Percentiles rank a stretch among this genome's conserved stretches.
Evolutionary conservation across 345 rosid genomes (phyloP).

Genomic region (Euphorbia tirucalli): DNA sequence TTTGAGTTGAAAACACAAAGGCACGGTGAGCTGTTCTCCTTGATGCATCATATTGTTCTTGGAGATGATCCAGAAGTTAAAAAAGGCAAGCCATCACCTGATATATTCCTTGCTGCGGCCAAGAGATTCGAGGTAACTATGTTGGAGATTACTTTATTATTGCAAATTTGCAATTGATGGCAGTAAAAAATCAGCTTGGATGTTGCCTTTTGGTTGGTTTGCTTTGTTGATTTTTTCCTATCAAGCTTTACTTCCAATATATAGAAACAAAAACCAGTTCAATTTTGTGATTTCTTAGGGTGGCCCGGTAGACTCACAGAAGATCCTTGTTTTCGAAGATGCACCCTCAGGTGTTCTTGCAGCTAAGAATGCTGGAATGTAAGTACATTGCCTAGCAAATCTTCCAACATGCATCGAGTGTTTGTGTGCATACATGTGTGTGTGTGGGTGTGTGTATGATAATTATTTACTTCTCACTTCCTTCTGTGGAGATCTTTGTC

Average conservation of each 20-base stretch:
- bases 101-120: conserved; percentile 82
- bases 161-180: neutral
- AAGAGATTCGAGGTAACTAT: conserved; percentile 77
- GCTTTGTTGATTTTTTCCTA: conserved; percentile 9
- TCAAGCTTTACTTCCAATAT: neutral
- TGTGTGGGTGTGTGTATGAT: too few relatives aligned
- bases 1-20: conserved; percentile 77
- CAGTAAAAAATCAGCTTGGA: neutral
- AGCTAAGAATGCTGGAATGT: conserved; percentile 92
- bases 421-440: neutral
- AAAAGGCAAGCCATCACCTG: conserved; percentile 91
- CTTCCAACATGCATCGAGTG: conserved; percentile 4
- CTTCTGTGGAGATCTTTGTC: neutral
- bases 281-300: conserved; percentile 42
- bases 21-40: conserved; percentile 70
- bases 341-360: conserved; percentile 92
- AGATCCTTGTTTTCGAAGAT: conserved; percentile 83
- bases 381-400: conserved; percentile 33
- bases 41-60: conserved; percentile 90
- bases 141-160: neutral
- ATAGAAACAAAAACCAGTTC: neutral
- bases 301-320: conserved; percentile 53
- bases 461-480: neutral
- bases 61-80: conserved; percentile 97
- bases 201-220: conserved; percentile 9